Conservation (phyloP, 1,139 yeast genomes). For the Zygoascus hellenicus region DNA sequence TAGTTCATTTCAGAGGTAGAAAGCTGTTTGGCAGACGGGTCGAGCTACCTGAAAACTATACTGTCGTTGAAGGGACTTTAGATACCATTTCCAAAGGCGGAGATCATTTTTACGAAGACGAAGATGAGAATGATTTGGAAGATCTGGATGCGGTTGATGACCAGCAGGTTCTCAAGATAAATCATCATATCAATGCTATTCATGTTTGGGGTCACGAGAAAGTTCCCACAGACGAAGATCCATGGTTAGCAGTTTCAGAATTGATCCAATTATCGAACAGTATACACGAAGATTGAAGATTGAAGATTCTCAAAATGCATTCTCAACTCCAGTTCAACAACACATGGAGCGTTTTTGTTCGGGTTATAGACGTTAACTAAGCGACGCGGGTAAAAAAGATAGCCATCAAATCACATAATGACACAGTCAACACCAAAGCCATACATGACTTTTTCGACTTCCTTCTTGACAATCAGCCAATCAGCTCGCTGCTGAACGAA, state of each 20-base stretch:
- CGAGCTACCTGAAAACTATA: slow-evolving; percentile 7
- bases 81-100: slow-evolving; percentile 14
- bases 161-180: slow-evolving; percentile 20
- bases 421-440: slow-evolving; percentile 59
- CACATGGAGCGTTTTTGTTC: too few relatives aligned
- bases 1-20: slow-evolving; percentile 27
- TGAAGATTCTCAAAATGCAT: neutral
- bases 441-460: slow-evolving; percentile 92
- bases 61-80: slow-evolving; percentile 16
- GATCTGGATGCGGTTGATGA: slow-evolving; percentile 21
- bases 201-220: slow-evolving; percentile 31
- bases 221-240: slow-evolving; percentile 21
- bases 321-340: too few relatives aligned
- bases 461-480: slow-evolving; percentile 69
- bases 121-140: slow-evolving; percentile 11
- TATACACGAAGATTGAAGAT: slow-evolving; percentile 11
- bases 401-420: slow-evolving; percentile 44
- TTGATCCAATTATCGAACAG: slow-evolving; percentile 19
- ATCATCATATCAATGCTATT: slow-evolving; percentile 18
- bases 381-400: too few relatives aligned
- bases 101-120: slow-evolving; percentile 14
- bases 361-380: too few relatives aligned
- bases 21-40: slow-evolving; percentile 21
- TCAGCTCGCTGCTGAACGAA: slow-evolving; percentile 85
- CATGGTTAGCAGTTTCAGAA: slow-evolving; percentile 12